Evolutionary conservation across 805 yeast species (phyloP).

Genomic region (Zygosaccharomyces pseudorouxii): DNA sequence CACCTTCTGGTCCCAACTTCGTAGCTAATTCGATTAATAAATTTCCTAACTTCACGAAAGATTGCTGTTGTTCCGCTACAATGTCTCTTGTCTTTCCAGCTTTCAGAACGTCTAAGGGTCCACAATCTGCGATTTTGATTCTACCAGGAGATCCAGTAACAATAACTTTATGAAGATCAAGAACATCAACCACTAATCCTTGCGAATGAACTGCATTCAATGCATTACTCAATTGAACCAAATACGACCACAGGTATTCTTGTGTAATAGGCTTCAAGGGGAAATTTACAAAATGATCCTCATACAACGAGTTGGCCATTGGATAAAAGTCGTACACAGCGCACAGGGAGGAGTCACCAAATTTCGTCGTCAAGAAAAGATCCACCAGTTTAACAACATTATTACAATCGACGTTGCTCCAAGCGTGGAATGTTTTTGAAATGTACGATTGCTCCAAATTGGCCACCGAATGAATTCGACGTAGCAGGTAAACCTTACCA

Average conservation of each 20-base stretch:
- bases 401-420: conserved; percentile 51
- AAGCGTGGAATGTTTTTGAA: conserved; percentile 49
- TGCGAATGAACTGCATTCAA: conserved; percentile 58
- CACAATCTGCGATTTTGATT: conserved; percentile 66
- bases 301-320: conserved; percentile 61
- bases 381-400: conserved; percentile 67
- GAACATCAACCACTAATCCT: conserved; percentile 47
- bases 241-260: conserved; percentile 66
- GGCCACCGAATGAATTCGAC: conserved; percentile 63
- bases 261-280: conserved; percentile 45
- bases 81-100: conserved; percentile 27
- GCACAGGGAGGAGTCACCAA: conserved; percentile 73
- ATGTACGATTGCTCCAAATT: conserved; percentile 56
- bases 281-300: conserved; percentile 51
- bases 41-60: conserved; percentile 55
- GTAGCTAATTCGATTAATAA: conserved; percentile 53
- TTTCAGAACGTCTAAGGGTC: conserved; percentile 61
- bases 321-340: conserved; percentile 86
- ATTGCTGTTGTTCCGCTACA: conserved; percentile 45
- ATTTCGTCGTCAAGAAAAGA: conserved; percentile 81
- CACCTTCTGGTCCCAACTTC: conserved; percentile 16
- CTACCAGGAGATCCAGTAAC: conserved; percentile 64
- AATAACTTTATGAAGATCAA: conserved; percentile 65
- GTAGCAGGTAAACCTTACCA: conserved; percentile 71
- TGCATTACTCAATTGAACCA: conserved; percentile 71